Conservation (phyloP, 1,139 yeast genomes). For the Protomyces macrosporus region DNA sequence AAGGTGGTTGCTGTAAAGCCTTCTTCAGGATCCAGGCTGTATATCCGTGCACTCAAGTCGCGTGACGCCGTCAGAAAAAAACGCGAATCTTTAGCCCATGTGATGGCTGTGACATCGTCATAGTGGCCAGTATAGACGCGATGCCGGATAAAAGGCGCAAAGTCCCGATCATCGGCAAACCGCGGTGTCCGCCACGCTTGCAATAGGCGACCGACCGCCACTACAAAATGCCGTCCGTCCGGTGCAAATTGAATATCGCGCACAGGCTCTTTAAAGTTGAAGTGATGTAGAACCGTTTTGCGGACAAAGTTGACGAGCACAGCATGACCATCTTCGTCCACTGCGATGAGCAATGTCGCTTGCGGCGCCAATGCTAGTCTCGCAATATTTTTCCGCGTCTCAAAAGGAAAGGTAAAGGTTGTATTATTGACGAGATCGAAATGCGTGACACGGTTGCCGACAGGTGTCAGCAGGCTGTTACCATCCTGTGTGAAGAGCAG, state of each 20-base stretch:
- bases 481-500: slow-evolving; percentile 86
- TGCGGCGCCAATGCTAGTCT: slow-evolving; percentile 78
- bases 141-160: slow-evolving; percentile 92
- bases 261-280: slow-evolving; percentile 80
- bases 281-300: slow-evolving; percentile 86
- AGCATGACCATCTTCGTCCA: slow-evolving; percentile 90
- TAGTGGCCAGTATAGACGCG: slow-evolving; percentile 90
- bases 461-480: slow-evolving; percentile 75
- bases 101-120: slow-evolving; percentile 66
- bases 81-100: slow-evolving; percentile 89
- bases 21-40: slow-evolving; percentile 69
- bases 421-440: slow-evolving; percentile 74
- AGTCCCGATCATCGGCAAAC: slow-evolving; percentile 61
- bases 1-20: slow-evolving; percentile 76
- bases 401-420: slow-evolving; percentile 85
- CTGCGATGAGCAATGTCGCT: slow-evolving; percentile 72
- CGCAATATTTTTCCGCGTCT: slow-evolving; percentile 79
- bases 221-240: slow-evolving; percentile 80
- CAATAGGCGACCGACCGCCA: slow-evolving; percentile 72
- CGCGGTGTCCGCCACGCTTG: slow-evolving; percentile 95
- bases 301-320: slow-evolving; percentile 79
- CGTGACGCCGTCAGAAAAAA: slow-evolving; percentile 81
- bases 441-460: slow-evolving; percentile 85
- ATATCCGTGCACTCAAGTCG: slow-evolving; percentile 85
- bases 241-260: slow-evolving; percentile 77